These are phyloP conservation scores for Bolboschoenus planiculmis DNA, from an alignment of 176 grass and related monocot genomes.

Conservation along the genomic window DNA sequence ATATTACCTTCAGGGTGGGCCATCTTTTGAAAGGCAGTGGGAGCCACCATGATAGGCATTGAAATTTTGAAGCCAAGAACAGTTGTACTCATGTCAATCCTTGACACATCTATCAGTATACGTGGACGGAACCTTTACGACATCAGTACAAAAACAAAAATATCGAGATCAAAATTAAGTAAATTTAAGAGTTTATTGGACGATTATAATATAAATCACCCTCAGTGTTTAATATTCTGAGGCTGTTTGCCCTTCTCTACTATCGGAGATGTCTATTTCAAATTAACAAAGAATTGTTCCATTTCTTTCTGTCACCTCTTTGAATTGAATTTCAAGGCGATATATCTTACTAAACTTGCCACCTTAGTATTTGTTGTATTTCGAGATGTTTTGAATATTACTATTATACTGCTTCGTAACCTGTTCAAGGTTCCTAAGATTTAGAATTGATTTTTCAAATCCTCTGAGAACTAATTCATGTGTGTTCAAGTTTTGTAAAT, in stretches of 20 bases:
- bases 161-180: not conserved
- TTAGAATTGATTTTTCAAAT: not conserved
- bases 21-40: slow-evolving; percentile 95
- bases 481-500: not conserved
- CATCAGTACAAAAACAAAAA: not conserved
- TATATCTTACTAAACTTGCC: not conserved
- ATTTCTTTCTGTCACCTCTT: not conserved
- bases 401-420: not conserved
- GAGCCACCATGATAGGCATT: slow-evolving; percentile 96
- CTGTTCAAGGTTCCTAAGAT: not conserved
- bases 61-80: slow-evolving; percentile 93
- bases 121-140: slow-evolving; percentile 78
- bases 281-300: not conserved
- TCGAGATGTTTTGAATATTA: not conserved
- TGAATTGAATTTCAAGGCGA: not conserved
- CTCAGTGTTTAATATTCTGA: not conserved
- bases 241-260: not conserved
- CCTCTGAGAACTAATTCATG: not conserved
- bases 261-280: not conserved
- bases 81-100: slow-evolving; percentile 78
- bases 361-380: not conserved
- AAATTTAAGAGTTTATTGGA: not conserved
- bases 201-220: not conserved
- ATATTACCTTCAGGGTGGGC: slow-evolving; percentile 87
- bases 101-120: slow-evolving; percentile 91